Base-by-base conservation (phyloP, 1,139 yeast species). In the Zygosaccharomyces pseudobailii region DNA sequence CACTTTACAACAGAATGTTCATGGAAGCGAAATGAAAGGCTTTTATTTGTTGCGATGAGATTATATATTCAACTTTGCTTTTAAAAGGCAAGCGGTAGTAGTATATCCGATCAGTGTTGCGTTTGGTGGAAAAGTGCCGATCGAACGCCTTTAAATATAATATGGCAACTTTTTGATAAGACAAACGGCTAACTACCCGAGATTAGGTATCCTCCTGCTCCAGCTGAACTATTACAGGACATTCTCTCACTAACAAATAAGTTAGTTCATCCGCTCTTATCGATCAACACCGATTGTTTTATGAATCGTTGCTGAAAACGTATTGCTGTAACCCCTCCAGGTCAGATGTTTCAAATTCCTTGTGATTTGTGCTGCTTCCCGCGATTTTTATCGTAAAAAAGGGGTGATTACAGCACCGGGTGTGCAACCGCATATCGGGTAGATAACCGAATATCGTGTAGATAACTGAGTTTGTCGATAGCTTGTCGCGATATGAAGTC, bases 171-270 rank as follows among this genome's bases (percentile, higher is more conserved):
- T 25, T 4, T n/a, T 7, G 20, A 25, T 13, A n/a, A 37, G 40
- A 10, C 17, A 13, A 23, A 24, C 40, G 40, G 40, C 19, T 22
- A 23, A n/a, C 25, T 25, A 42, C 45, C 45, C 45, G 45, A 42
- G 17, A 13, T 13, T 13, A 13, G 17, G 17, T 13, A 13, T 13
- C 17, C 17, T 13, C 17, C 17, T 13, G 17, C 17, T 13, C 17
- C 17, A 13, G 17, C 17, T 13, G 17, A 13, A 13, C 17, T 2
- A 13, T 13, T 13, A 13, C 17, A 13, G 17, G 17, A 13, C 17
- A 13, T 13, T 13, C 17, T 13, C 17, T 13, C 17, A 13, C 17
- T 13, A 13, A 13, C 17, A 13, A 13, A 13, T 13, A 13, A 13
- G 17, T 13, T 13, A 13, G 17, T 13, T 13, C 17, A 13, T 13